Base-by-base conservation (phyloP, 371 early-diverging fungal species). In the Apophysomyces sp. region DNA sequence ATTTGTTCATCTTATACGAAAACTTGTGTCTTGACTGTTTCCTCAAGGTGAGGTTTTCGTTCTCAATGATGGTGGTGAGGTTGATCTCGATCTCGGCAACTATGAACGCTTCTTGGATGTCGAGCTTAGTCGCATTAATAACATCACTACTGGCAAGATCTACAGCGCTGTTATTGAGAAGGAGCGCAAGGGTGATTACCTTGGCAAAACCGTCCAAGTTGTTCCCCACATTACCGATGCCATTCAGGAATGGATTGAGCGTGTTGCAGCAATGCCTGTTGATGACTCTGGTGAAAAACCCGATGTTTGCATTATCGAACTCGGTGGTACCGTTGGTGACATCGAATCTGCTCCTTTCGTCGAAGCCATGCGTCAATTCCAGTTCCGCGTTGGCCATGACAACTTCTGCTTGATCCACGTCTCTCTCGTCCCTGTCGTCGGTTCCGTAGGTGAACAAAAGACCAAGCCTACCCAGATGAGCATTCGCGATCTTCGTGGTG, bases 301-400 rank as follows among this genome's bases (percentile, higher is more conserved):
- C 29, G 99, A 98, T 74, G 93, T 99, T 40, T 98, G 99, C 80
- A 96, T 99, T 62, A 91, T 99, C 66, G 99, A 99, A 80, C 85
- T 99, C 36, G 99, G 99, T 63, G 99, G 99, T 57, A 98, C 99
- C 30, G 97, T 99, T 7, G 99, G 99, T 68, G 99, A 99, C 76
- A 96, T 97, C 69, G 99, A 99, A 81, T 96, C 98, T 9, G 96
- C 96, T 55, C 98, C 98, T 40, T 99, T 98, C 72, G 91, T 98
- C 61, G 99, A 99, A 80, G 98, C 99, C 41, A 93, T 99, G 92
- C 91, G 99, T 69, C 99, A 99, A 77, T 96, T 99, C 88, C 95
- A 98, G 73, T 94, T 93, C 86, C 94, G 97, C 65, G 97, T 98
- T 16, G 98, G 97, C n/a, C 91, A 89, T 66, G 95, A 95, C 40